Percentiles rank a stretch among this genome's conserved stretches.
These are phyloP conservation scores for Coemansia javaensis DNA, from an alignment of 192 early-diverging fungal species.

Conservation along the genomic window DNA sequence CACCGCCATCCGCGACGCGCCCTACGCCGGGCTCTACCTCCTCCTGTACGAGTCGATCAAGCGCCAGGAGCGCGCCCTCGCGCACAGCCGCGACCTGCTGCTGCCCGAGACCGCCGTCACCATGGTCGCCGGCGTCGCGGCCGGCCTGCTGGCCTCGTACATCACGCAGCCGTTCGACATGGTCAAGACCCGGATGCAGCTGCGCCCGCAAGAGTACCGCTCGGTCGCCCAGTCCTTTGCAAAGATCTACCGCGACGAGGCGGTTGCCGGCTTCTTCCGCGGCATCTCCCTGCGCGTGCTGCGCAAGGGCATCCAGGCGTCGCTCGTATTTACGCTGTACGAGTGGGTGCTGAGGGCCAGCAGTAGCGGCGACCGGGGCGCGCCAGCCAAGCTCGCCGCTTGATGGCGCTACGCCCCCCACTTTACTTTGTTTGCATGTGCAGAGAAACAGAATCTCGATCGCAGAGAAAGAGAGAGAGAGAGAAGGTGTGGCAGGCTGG, in stretches of 20 bases:
- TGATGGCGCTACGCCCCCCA: too few relatives aligned
- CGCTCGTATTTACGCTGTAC: slow-evolving; percentile 91
- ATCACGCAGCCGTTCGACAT: slow-evolving; percentile 93
- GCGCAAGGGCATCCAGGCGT: slow-evolving; percentile 78
- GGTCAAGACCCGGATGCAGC: slow-evolving; percentile 88
- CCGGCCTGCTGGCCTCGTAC: slow-evolving; percentile 69
- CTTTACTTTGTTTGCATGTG: too few relatives aligned
- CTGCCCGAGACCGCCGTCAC: slow-evolving; percentile 57
- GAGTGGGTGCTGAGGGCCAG: slow-evolving; percentile 54
- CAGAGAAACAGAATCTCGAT: too few relatives aligned
- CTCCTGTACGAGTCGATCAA: slow-evolving; percentile 84
- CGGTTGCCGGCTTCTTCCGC: slow-evolving; percentile 72
- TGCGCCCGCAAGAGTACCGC: slow-evolving; percentile 69
- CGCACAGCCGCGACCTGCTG: slow-evolving; percentile 27
- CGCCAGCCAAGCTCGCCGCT: slow-evolving; percentile 10
- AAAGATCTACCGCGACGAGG: slow-evolving; percentile 64
- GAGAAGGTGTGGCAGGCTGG: too few relatives aligned
- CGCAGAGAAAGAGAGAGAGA: too few relatives aligned
- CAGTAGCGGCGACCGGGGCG: neutral
- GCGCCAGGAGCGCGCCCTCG: slow-evolving; percentile 28
- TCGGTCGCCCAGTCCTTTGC: slow-evolving; percentile 36
- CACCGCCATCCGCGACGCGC: slow-evolving; percentile 84
- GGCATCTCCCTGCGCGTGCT: slow-evolving; percentile 77
- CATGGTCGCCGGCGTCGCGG: slow-evolving; percentile 59
- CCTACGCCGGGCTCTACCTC: slow-evolving; percentile 86